Conservation (phyloP, 2,329 filamentous ascomycete species). For the Colletotrichum incanum region DNA sequence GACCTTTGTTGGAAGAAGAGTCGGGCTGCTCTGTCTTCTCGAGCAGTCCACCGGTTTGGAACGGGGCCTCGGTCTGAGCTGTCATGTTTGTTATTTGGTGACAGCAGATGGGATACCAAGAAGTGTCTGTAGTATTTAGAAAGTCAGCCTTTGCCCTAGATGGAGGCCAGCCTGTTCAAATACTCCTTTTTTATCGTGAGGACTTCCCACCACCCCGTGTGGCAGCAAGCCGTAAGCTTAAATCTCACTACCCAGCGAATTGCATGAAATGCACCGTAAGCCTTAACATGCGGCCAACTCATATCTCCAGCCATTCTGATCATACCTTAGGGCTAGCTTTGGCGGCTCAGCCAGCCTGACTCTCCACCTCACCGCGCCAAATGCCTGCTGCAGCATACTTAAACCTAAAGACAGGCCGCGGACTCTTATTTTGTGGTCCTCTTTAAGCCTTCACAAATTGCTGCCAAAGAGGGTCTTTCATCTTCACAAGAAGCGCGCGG, state of each 20-base stretch:
- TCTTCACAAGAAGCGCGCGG: neutral
- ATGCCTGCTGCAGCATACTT: neutral
- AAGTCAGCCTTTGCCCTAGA: neutral
- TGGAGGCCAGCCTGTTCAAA: neutral
- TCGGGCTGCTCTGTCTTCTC: constrained; percentile 22
- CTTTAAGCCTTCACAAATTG: accelerated
- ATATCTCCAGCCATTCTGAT: neutral
- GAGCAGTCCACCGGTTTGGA: neutral
- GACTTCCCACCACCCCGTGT: neutral
- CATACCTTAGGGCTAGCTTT: neutral
- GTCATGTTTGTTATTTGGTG: neutral
- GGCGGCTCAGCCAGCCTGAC: neutral
- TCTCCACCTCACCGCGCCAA: neutral
- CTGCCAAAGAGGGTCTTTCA: neutral
- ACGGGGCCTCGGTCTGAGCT: neutral
- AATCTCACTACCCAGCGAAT: neutral
- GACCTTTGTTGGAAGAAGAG: constrained; percentile 21
- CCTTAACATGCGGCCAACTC: neutral
- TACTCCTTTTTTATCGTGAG: neutral
- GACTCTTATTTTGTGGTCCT: too few relatives aligned
- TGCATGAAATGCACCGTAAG: neutral
- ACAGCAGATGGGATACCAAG: neutral
- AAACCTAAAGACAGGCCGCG: neutral
- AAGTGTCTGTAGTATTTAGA: neutral
- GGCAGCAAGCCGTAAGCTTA: constrained; percentile 4